Percentiles rank a stretch among this genome's conserved stretches.
Conservation (phyloP, 2,329 filamentous ascomycete species). For the Teratosphaeria destructans region DNA sequence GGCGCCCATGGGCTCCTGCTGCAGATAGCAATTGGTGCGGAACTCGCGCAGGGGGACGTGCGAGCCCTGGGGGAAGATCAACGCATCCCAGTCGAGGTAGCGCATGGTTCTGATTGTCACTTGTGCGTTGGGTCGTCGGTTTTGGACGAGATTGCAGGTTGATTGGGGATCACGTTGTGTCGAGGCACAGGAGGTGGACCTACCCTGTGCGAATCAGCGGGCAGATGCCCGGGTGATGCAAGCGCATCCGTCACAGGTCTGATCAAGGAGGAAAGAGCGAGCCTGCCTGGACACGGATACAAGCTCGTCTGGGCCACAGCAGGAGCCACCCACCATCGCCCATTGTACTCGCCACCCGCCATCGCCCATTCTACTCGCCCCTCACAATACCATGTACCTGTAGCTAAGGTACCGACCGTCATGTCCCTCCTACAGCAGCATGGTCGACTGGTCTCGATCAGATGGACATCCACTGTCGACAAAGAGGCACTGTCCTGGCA, state of each 20-base stretch:
- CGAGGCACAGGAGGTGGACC: background rate
- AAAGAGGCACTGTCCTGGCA: no score
- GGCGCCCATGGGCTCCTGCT: constrained; percentile 1
- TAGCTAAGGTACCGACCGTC: no score
- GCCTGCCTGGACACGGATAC: background rate
- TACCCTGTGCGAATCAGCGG: background rate
- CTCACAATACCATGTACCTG: no score
- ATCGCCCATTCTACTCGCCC: no score
- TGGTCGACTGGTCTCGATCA: no score
- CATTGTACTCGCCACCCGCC: no score
- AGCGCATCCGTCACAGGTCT: background rate
- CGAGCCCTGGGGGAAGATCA: constrained; percentile 57
- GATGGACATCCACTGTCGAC: no score
- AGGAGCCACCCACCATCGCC: no score
- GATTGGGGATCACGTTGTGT: background rate
- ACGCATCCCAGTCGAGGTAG: constrained; percentile 76
- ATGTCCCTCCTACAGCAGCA: no score
- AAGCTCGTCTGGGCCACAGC: no score
- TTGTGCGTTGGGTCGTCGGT: background rate
- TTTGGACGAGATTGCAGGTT: background rate
- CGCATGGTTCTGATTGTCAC: constrained; percentile 48
- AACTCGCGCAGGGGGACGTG: constrained; percentile 72
- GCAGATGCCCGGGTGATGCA: background rate
- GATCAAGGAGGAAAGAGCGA: background rate
- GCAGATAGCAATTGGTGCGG: constrained; percentile 62